A percentile compares a stretch with the other conserved stretches of the same genome.
These are phyloP conservation scores for Calocybe indica DNA, from an alignment of 768 basidiomycete species.

Conservation along the genomic window DNA sequence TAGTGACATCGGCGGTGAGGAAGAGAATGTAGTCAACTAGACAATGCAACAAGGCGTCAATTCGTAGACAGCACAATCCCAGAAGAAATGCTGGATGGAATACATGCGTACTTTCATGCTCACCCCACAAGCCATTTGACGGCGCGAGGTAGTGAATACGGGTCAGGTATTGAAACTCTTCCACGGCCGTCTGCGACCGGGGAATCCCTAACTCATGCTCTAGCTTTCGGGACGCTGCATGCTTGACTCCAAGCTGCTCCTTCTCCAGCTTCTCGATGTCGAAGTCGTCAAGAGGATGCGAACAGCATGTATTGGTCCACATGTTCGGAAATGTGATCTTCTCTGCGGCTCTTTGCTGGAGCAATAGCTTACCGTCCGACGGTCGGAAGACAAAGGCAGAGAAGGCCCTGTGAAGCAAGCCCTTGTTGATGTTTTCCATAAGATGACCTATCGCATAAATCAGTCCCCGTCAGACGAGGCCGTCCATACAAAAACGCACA, in stretches of 20 bases:
- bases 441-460: conserved; percentile 65
- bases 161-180: conserved; percentile 90
- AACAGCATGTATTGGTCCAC: conserved; percentile 99
- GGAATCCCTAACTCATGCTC: conserved; percentile 97
- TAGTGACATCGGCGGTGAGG: conserved; percentile 80
- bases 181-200: conserved; percentile 63
- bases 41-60: neutral
- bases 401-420: conserved; percentile 95
- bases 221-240: conserved; percentile 93
- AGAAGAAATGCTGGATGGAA: neutral
- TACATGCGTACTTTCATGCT: conserved; percentile 79
- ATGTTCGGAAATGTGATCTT: conserved; percentile 99
- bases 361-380: conserved; percentile 83
- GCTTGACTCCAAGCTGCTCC: conserved; percentile 76
- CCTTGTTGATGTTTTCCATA: conserved; percentile 94
- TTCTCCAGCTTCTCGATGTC: conserved; percentile 73
- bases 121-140: conserved; percentile 90
- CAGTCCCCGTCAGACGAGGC: neutral
- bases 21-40: conserved; percentile 98
- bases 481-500: conserved; percentile 41
- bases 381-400: conserved; percentile 97
- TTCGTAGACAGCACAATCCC: neutral
- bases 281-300: conserved; percentile 92
- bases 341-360: conserved; percentile 94
- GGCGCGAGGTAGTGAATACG: conserved; percentile 97